A percentile compares a stretch with the other conserved stretches of the same genome.
These are phyloP conservation scores for Alternaria ethzedia DNA, from an alignment of 2,329 filamentous ascomycete genomes.

Conservation along the genomic window DNA sequence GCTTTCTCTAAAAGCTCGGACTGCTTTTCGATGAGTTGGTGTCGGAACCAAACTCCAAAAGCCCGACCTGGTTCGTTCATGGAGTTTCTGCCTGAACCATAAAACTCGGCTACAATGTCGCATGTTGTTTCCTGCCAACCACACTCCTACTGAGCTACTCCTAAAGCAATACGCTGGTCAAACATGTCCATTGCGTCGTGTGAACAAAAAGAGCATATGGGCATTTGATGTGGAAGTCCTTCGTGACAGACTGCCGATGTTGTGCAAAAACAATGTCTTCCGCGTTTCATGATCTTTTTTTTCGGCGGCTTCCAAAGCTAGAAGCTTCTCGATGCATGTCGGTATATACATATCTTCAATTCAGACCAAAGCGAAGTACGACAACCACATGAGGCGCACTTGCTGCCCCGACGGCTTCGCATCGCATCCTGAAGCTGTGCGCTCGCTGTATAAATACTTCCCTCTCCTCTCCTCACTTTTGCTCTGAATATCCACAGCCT, in stretches of 20 bases:
- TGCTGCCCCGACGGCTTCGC: not conserved
- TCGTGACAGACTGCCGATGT: not conserved
- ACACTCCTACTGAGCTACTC: not conserved
- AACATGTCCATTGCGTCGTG: too few species aligned
- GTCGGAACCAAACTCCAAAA: too few species aligned
- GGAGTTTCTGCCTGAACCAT: too few species aligned
- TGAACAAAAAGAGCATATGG: not conserved
- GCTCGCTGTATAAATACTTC: not conserved
- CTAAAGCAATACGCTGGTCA: fast-evolving
- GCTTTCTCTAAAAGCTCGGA: too few species aligned
- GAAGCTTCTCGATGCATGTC: not conserved
- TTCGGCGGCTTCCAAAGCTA: too few species aligned
- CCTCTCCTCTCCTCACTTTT: not conserved
- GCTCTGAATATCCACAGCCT: not conserved
- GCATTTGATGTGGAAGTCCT: not conserved
- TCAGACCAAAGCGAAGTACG: fast-evolving
- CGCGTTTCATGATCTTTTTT: too few species aligned
- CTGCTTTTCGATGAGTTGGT: too few species aligned
- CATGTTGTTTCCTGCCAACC: not conserved
- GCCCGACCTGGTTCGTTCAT: too few species aligned
- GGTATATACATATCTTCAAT: not conserved
- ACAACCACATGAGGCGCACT: fast-evolving
- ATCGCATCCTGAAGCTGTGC: fast-evolving
- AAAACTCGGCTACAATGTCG: too few species aligned
- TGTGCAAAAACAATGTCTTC: too few species aligned